A percentile compares a stretch with the other conserved stretches of the same genome.
phyloP scores from a whole-genome alignment of 2,329 filamentous ascomycete genomes.

The Huntiella bhutanensis region DNA sequence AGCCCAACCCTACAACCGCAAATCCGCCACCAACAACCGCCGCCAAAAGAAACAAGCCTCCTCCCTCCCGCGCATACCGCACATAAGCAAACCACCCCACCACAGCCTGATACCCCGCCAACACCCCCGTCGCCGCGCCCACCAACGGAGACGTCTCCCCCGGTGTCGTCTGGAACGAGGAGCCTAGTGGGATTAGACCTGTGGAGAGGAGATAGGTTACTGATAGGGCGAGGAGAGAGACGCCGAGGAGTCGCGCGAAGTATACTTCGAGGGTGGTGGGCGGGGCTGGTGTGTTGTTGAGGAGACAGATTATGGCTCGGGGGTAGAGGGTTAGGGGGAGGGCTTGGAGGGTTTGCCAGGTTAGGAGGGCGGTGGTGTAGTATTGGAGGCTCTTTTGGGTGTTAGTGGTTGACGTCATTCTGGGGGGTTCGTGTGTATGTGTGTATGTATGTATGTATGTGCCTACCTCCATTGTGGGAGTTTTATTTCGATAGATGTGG shows the following conservation, averaged over 20 bases:
- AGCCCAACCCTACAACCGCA: conserved; percentile 31
- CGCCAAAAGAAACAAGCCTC: conserved; percentile 23
- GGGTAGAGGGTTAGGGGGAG: conserved; percentile 29
- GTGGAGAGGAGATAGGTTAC: conserved; percentile 48
- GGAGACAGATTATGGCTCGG: conserved; percentile 26
- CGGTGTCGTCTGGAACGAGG: conserved; percentile 16
- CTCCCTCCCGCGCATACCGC: conserved; percentile 36
- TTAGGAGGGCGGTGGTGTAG: conserved; percentile 32
- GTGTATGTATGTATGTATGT: neutral
- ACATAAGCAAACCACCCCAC: conserved; percentile 50
- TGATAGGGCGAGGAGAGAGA: conserved; percentile 46
- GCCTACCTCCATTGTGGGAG: too few species aligned
- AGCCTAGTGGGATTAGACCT: conserved; percentile 47
- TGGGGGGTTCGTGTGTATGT: neutral
- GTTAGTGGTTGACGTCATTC: neutral
- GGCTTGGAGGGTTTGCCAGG: conserved; percentile 31
- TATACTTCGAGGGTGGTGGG: conserved; percentile 45
- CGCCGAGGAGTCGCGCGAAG: conserved; percentile 51
- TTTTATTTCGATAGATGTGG: too few species aligned
- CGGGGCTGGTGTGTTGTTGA: conserved; percentile 14
- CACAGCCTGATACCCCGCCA: conserved; percentile 43
- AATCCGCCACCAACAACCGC: conserved; percentile 37
- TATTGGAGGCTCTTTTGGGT: conserved; percentile 26
- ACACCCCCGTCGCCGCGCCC: conserved; percentile 44
- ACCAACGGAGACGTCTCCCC: conserved; percentile 39